These are phyloP conservation scores for Laguncularia racemosa DNA, from an alignment of 345 rosid species.

Conservation along the genomic window DNA sequence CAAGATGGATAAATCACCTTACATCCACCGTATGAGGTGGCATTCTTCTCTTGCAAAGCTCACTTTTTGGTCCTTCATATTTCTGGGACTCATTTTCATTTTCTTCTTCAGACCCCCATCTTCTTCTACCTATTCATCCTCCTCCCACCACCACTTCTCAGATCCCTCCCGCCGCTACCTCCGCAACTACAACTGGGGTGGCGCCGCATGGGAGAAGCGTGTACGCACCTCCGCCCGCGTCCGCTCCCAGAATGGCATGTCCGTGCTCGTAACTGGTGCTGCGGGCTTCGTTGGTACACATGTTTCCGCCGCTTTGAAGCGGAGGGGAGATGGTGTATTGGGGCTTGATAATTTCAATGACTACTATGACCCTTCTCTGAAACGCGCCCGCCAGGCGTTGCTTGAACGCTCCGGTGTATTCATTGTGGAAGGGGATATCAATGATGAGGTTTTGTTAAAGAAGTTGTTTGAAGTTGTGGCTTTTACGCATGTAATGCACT, in stretches of 20 bases:
- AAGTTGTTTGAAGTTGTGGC: constrained; percentile 67
- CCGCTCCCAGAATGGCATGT: constrained; percentile 57
- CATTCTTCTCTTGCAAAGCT: constrained; percentile 74
- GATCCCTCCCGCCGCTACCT: constrained; percentile 88
- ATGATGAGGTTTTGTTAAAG: constrained; percentile 58
- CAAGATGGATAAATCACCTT: constrained; percentile 89
- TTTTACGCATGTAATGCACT: constrained; percentile 82
- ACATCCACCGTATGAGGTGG: constrained; percentile 46
- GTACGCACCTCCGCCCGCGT: constrained; percentile 56
- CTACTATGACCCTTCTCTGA: constrained; percentile 80
- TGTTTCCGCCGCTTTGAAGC: constrained; percentile 68
- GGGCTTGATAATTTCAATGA: constrained; percentile 88
- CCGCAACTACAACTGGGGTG: constrained; percentile 65
- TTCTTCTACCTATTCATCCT: constrained; percentile 12
- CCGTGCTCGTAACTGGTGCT: constrained; percentile 85
- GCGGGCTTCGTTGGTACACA: constrained; percentile 96
- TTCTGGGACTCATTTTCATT: constrained; percentile 60
- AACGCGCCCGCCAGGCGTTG: constrained; percentile 79
- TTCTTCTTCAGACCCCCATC: constrained; percentile 84
- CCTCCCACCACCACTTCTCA: constrained; percentile 23
- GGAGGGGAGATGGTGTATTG: constrained; percentile 83
- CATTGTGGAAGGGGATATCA: constrained; percentile 87
- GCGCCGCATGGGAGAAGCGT: constrained; percentile 69
- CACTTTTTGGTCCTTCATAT: constrained; percentile 76
- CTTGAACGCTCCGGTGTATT: constrained; percentile 68